phyloP scores from a whole-genome alignment of 208 protist genomes.

The Strigomonas culicis region DNA sequence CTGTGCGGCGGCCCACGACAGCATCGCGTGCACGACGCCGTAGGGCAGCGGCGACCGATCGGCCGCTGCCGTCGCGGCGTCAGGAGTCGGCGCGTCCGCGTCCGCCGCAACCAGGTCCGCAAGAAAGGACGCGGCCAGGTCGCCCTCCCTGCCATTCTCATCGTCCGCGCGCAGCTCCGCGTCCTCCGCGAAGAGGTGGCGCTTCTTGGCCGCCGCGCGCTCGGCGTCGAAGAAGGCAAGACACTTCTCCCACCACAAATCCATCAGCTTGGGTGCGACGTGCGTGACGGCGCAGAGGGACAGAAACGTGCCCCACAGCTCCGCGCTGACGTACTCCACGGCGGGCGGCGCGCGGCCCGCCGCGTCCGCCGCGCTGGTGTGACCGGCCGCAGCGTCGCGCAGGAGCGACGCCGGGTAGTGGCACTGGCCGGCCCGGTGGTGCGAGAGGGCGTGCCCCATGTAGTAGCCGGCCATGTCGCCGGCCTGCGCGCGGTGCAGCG shows the following conservation, averaged over 20 bases:
- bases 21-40: conserved; percentile 43
- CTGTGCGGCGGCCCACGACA: conserved; percentile 59
- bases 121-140: background rate
- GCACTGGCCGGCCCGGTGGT: conserved; percentile 5
- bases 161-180: background rate
- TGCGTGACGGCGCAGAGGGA: conserved; percentile 40
- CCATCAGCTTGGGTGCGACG: conserved; percentile 64
- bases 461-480: conserved; percentile 64
- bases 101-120: background rate
- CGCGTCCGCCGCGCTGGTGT: background rate
- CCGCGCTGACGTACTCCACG: conserved; percentile 9
- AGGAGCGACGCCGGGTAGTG: background rate
- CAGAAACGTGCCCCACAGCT: conserved; percentile 66
- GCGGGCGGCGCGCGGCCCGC: background rate
- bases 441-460: conserved; percentile 59
- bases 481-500: conserved; percentile 20
- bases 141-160: background rate
- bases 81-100: too few relatives aligned
- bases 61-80: background rate
- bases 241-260: conserved; percentile 72
- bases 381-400: background rate
- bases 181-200: background rate
- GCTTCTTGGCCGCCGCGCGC: background rate
- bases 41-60: conserved; percentile 31
- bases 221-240: conserved; percentile 19